Percentiles rank a stretch among this genome's conserved stretches.
Conservation (phyloP, 306 rosid genomes). For the Ochetophila trinervis region DNA sequence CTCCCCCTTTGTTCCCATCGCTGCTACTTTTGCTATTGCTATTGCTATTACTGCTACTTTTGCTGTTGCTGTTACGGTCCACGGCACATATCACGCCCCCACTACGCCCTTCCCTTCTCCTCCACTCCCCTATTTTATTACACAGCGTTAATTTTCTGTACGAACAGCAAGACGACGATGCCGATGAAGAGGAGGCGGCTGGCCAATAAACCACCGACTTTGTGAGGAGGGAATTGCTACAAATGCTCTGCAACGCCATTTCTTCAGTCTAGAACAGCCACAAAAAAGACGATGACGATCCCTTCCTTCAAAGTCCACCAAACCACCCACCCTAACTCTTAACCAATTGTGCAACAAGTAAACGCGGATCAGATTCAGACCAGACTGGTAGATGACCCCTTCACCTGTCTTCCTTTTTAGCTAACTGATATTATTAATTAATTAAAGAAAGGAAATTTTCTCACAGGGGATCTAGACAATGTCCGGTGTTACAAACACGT, state of each 20-base stretch:
- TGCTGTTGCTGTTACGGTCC: conserved; percentile 35
- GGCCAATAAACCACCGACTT: background rate
- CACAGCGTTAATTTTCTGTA: background rate
- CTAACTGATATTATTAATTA: too few relatives aligned
- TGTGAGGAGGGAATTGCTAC: conserved; percentile 12
- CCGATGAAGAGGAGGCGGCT: background rate
- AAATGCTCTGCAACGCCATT: conserved; percentile 28
- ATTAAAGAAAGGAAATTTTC: too few relatives aligned
- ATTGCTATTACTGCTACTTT: conserved; percentile 24
- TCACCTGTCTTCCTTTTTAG: too few relatives aligned
- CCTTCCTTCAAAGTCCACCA: too few relatives aligned
- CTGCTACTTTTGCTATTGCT: conserved; percentile 8
- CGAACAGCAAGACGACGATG: background rate
- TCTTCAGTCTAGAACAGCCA: background rate
- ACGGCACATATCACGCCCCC: conserved; percentile 21
- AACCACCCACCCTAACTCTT: too few relatives aligned
- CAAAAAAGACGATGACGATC: too few relatives aligned
- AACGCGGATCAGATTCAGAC: too few relatives aligned
- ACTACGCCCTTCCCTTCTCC: conserved; percentile 13
- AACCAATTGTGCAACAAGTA: too few relatives aligned
- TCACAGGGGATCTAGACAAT: too few relatives aligned
- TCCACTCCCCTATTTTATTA: background rate
- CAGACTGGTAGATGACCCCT: too few relatives aligned
- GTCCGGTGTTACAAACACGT: too few relatives aligned
- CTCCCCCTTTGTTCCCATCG: conserved; percentile 43